phyloP scores from a whole-genome alignment of 208 protist species.

The Wallacemonas rigidus region DNA sequence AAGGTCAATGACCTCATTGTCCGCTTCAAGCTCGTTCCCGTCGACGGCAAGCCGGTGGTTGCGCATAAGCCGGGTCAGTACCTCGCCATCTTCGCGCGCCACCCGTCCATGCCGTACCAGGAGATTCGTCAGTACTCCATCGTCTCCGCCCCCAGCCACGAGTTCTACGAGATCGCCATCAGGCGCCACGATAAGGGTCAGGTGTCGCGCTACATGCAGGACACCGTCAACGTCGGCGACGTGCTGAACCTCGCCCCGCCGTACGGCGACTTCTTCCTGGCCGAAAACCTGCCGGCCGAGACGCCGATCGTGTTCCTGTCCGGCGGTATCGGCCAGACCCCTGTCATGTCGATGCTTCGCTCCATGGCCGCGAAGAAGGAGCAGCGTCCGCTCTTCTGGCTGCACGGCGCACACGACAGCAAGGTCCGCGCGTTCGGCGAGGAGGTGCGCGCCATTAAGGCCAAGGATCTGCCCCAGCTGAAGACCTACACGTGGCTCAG shows the following conservation, averaged over 20 bases:
- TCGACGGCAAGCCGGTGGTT: slow-evolving; percentile 28
- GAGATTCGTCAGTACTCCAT: slow-evolving; percentile 57
- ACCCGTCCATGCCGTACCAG: slow-evolving; percentile 37
- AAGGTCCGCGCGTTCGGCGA: slow-evolving; percentile 26
- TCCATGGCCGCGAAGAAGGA: slow-evolving; percentile 28
- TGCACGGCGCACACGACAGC: slow-evolving; percentile 33
- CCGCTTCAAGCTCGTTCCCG: slow-evolving; percentile 36
- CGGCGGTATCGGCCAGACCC: slow-evolving; percentile 37
- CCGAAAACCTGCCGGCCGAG: not conserved
- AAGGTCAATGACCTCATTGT: slow-evolving; percentile 40
- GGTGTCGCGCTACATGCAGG: slow-evolving; percentile 44
- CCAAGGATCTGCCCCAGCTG: slow-evolving; percentile 27
- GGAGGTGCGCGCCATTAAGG: slow-evolving; percentile 24
- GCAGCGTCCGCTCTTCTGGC: slow-evolving; percentile 33
- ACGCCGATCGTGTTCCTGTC: slow-evolving; percentile 35
- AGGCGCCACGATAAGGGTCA: slow-evolving; percentile 38
- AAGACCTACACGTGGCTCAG: slow-evolving; percentile 33
- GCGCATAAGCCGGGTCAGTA: slow-evolving; percentile 35
- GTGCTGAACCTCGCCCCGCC: slow-evolving; percentile 37
- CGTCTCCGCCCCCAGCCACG: slow-evolving; percentile 27
- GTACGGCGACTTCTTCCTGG: slow-evolving; percentile 46
- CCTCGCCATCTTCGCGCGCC: slow-evolving; percentile 36
- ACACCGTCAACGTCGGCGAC: slow-evolving; percentile 36
- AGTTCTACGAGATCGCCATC: slow-evolving; percentile 43
- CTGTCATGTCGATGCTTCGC: slow-evolving; percentile 39